phyloP scores from a whole-genome alignment of 768 basidiomycete genomes.

The Tylopilus rubrobrunneus region DNA sequence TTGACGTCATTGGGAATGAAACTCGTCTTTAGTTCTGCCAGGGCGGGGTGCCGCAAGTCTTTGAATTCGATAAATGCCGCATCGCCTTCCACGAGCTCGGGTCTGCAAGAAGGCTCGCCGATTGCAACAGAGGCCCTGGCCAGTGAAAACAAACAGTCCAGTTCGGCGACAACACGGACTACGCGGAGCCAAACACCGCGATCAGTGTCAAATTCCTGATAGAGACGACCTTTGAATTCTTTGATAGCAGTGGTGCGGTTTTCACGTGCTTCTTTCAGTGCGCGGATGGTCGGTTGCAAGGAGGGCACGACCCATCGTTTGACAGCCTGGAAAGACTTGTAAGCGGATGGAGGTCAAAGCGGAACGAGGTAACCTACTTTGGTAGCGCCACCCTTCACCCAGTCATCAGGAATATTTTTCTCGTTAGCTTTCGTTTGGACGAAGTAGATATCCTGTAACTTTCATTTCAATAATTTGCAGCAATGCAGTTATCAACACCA shows the following conservation, averaged over 20 bases:
- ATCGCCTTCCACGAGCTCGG: slow-evolving; percentile 79
- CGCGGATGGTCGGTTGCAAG: slow-evolving; percentile 65
- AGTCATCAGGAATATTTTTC: slow-evolving; percentile 72
- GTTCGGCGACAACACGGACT: slow-evolving; percentile 82
- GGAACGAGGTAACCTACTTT: slow-evolving; percentile 49
- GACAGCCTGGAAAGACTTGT: slow-evolving; percentile 45
- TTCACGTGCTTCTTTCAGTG: slow-evolving; percentile 92
- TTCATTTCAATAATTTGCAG: slow-evolving; percentile 1
- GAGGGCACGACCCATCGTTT: slow-evolving; percentile 77
- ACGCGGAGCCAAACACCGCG: slow-evolving; percentile 79
- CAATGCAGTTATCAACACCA: background rate
- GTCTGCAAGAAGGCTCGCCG: slow-evolving; percentile 92
- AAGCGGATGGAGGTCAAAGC: background rate
- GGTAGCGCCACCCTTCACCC: slow-evolving; percentile 77
- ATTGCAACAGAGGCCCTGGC: slow-evolving; percentile 87
- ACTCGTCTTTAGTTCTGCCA: slow-evolving; percentile 60
- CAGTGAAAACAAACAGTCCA: slow-evolving; percentile 93
- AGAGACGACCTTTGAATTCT: slow-evolving; percentile 77
- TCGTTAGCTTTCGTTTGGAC: slow-evolving; percentile 63
- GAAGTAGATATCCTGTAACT: slow-evolving; percentile 81
- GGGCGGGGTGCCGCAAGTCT: slow-evolving; percentile 84
- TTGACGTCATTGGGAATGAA: slow-evolving; percentile 95
- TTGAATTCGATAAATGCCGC: slow-evolving; percentile 83
- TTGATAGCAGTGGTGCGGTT: slow-evolving; percentile 76
- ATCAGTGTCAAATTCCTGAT: slow-evolving; percentile 77